Evolutionary conservation across 2,329 filamentous ascomycete genomes (phyloP), one percentile per base, ranked within the genome.

Genomic region (Pestalotiopsis sp.): DNA sequence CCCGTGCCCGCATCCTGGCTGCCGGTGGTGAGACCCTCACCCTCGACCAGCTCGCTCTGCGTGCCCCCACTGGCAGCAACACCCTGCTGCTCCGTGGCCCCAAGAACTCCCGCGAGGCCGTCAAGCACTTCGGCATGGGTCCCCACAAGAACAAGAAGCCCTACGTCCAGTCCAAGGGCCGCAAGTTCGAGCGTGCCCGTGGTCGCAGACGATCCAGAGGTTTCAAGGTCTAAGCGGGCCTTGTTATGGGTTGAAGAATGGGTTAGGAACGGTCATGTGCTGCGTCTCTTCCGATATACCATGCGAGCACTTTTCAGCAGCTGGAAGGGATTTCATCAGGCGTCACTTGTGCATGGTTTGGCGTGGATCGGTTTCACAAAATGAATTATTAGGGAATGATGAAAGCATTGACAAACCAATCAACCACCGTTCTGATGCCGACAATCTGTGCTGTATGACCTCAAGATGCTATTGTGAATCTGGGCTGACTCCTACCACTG

Each of bases 121-220:
- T 98, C 85, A 98, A 97, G 93, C 97, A 99, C 89, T 99, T 99
- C 83, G 96, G 97, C 83, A 93, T 99, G 79, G 97, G 96, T 76
- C 96, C 96, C 76, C 96, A 99, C 91, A 95, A 91, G 85, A 88
- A 97, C 92, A 99, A 98, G 95, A 98, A 98, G 91, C 95, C 95
- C 78, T 93, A 97, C 79, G 90, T 99, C 81, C 90, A 94, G 86
- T 97, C 94, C 89, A 99, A 99, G 93, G 97, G 97, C 82, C 93
- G 96, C 87, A 99, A 99, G 90, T 99, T 99, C 89, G 97, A 99
- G 92, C 90, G 91, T 81, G 96, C 95, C 81, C 95, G 96, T 96
- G 97, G 96, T 86, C 95, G 96, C 87, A 97, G 96, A 92, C 90
- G 94, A 84, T 98, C 95, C 80, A 91, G 93, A 82, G 96, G 97